These are phyloP conservation scores for Candida boleticola DNA, from an alignment of 805 yeast species.

Conservation along the genomic window DNA sequence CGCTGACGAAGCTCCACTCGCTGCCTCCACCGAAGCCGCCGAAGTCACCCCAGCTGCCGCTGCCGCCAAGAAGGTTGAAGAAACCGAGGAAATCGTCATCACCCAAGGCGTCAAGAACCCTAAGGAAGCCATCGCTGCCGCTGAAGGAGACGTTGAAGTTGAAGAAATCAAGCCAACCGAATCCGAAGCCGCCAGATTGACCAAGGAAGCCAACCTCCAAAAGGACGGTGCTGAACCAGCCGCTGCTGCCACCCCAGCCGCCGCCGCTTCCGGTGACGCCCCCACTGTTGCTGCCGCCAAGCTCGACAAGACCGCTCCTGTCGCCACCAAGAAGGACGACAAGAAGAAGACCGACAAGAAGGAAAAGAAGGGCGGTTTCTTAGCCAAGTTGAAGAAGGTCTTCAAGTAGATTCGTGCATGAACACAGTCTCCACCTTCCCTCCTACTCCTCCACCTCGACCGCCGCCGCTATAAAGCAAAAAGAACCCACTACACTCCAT, in stretches of 20 bases:
- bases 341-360: conserved; percentile 28
- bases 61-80: conserved; percentile 12
- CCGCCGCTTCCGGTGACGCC: conserved; percentile 12
- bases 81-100: conserved; percentile 37
- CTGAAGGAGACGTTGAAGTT: conserved; percentile 33
- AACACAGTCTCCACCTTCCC: not conserved
- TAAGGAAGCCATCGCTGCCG: conserved; percentile 34
- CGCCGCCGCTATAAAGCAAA: too few relatives aligned
- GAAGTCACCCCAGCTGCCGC: conserved; percentile 6
- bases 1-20: too few relatives aligned
- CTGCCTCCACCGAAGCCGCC: conserved; percentile 11
- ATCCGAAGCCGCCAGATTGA: conserved; percentile 35
- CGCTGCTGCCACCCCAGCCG: conserved; percentile 5
- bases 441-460: not conserved
- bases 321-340: conserved; percentile 5
- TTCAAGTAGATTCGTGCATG: conserved; percentile 20
- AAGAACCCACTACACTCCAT: too few relatives aligned
- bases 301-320: conserved; percentile 11
- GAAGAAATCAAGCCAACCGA: conserved; percentile 44
- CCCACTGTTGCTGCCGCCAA: conserved; percentile 10
- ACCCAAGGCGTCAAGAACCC: conserved; percentile 33
- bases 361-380: conserved; percentile 42
- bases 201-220: conserved; percentile 29
- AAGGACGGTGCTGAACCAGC: conserved; percentile 9
- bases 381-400: conserved; percentile 41